Evolutionary conservation across 2,329 filamentous ascomycete species (phyloP).

Genomic region (Xylaria sp.): DNA sequence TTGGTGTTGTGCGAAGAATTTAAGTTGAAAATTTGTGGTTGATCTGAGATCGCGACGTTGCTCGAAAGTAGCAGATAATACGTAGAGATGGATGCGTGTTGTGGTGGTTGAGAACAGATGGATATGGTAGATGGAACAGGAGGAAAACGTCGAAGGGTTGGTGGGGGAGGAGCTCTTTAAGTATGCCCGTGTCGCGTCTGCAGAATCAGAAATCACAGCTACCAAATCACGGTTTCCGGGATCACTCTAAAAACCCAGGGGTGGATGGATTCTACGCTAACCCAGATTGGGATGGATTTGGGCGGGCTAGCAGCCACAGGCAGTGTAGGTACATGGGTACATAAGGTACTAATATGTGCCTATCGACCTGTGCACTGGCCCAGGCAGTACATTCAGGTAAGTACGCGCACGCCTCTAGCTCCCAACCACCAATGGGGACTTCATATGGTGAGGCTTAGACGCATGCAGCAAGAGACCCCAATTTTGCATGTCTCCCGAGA

Average conservation of each 20-base stretch:
- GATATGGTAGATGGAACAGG: conserved; percentile 52
- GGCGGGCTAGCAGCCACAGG: conserved; percentile 17
- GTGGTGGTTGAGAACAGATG: conserved; percentile 47
- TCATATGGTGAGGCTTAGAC: conserved; percentile 32
- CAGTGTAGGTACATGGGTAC: neutral
- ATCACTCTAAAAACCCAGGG: conserved; percentile 38
- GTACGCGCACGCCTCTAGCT: conserved; percentile 22
- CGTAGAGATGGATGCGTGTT: conserved; percentile 41
- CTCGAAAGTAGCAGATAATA: conserved; percentile 40
- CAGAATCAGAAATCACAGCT: conserved; percentile 45
- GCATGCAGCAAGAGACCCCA: conserved; percentile 27
- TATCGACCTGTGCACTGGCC: conserved; percentile 23
- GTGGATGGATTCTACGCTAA: conserved; percentile 41
- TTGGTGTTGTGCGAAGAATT: conserved; percentile 46
- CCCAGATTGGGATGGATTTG: conserved; percentile 39
- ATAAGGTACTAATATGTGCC: too few species aligned
- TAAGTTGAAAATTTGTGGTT: conserved; percentile 20
- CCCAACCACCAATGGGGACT: conserved; percentile 26
- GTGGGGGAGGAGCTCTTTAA: conserved; percentile 50
- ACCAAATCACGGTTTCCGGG: conserved; percentile 37
- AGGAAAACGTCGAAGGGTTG: conserved; percentile 48
- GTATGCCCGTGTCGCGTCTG: conserved; percentile 49
- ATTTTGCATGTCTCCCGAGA: conserved; percentile 23
- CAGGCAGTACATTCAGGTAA: conserved; percentile 6
- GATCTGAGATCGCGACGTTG: conserved; percentile 38